Evolutionary conservation across 116 monocot species (phyloP).

Genomic region (Posidonia oceanica): DNA sequence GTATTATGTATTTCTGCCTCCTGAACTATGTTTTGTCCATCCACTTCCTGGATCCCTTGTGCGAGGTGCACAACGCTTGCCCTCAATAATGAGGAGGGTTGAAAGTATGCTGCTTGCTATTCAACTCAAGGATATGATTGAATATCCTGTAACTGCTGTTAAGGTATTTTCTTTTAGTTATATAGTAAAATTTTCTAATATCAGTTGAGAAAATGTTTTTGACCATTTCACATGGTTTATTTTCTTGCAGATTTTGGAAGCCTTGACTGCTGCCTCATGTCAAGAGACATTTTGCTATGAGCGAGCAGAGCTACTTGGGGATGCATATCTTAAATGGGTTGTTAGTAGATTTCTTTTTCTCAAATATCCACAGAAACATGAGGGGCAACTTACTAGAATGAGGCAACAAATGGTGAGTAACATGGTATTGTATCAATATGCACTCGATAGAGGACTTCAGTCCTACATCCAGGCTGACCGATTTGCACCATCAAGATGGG

Average conservation of each 20-base stretch:
- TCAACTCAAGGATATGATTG: slow-evolving; percentile 71
- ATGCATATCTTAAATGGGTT: slow-evolving; percentile 98
- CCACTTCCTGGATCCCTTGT: slow-evolving; percentile 92
- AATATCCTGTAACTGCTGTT: slow-evolving; percentile 60
- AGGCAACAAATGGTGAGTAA: slow-evolving; percentile 98
- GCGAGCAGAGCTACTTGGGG: slow-evolving; percentile 91
- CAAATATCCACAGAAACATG: slow-evolving; percentile 91
- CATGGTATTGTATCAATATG: slow-evolving; percentile 84
- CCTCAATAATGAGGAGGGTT: slow-evolving; percentile 91
- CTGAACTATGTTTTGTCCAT: slow-evolving; percentile 88
- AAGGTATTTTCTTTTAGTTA: slow-evolving; percentile 32
- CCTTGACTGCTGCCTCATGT: slow-evolving; percentile 96
- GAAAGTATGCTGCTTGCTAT: slow-evolving; percentile 93
- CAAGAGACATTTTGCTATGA: slow-evolving; percentile 96
- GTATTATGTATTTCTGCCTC: slow-evolving; percentile 91
- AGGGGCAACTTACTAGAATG: slow-evolving; percentile 96
- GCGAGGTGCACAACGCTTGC: slow-evolving; percentile 89
- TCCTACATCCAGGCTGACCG: slow-evolving; percentile 95
- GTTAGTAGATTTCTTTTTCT: slow-evolving; percentile 94
- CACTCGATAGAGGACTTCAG: slow-evolving; percentile 76
- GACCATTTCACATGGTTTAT: not conserved
- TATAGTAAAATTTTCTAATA: not conserved
- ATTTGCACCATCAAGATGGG: slow-evolving; percentile 90
- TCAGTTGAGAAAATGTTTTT: not conserved
- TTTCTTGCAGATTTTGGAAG: slow-evolving; percentile 75